phyloP scores from a whole-genome alignment of 768 basidiomycete genomes.

The Fomitopsis pulvina region DNA sequence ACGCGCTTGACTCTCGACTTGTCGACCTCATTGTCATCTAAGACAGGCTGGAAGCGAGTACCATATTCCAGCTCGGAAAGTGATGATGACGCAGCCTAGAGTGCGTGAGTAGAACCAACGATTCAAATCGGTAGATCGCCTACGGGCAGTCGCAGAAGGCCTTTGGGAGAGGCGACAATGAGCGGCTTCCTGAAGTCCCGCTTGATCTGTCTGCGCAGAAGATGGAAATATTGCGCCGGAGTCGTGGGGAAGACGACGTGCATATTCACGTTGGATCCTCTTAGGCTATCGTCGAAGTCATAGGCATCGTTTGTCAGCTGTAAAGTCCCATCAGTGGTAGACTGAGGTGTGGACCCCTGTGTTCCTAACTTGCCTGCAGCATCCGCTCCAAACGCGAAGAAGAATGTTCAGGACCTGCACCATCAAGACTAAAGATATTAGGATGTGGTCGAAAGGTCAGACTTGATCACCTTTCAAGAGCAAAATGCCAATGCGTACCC shows the following conservation, averaged over 20 bases:
- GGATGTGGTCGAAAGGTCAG: no score
- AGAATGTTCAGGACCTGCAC: slow-evolving; percentile 92
- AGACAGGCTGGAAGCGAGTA: slow-evolving; percentile 61
- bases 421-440: slow-evolving; percentile 46
- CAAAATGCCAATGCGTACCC: slow-evolving; percentile 31
- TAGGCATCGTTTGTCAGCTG: slow-evolving; percentile 77
- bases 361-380: slow-evolving; percentile 56
- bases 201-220: slow-evolving; percentile 79
- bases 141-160: slow-evolving; percentile 70
- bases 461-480: background rate
- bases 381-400: slow-evolving; percentile 84
- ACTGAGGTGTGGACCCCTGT: background rate
- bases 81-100: slow-evolving; percentile 66
- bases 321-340: background rate
- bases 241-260: slow-evolving; percentile 84
- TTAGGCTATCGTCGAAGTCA: slow-evolving; percentile 22
- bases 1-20: slow-evolving; percentile 46
- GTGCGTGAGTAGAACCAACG: background rate
- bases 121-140: slow-evolving; percentile 18
- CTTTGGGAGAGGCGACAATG: slow-evolving; percentile 81
- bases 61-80: slow-evolving; percentile 55
- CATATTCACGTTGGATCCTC: slow-evolving; percentile 63
- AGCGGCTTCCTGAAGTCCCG: slow-evolving; percentile 86
- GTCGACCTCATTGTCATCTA: slow-evolving; percentile 42
- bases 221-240: slow-evolving; percentile 88